Conservation (phyloP, 352 stramenopile species). For the Phytophthora chlamydospora region DNA sequence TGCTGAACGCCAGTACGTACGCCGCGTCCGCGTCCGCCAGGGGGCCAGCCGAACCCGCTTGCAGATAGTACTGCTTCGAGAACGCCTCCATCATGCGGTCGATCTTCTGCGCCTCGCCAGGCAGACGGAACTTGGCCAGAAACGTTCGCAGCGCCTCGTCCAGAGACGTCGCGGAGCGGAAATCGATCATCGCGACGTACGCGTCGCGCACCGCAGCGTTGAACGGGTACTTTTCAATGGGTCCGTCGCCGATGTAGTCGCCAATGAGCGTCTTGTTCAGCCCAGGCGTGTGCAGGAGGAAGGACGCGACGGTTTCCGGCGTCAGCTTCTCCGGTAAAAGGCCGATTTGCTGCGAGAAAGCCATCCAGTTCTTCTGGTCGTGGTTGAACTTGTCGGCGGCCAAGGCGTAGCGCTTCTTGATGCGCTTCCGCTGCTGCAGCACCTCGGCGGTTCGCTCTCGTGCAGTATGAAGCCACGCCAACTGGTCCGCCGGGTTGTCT, state of each 20-base stretch:
- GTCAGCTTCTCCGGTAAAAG: conserved; percentile 85
- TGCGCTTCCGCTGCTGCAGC: conserved; percentile 91
- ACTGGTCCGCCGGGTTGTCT: conserved; percentile 54
- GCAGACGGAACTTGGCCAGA: conserved; percentile 95
- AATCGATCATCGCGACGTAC: conserved; percentile 95
- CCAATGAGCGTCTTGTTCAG: conserved; percentile 95
- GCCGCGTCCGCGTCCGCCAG: conserved; percentile 91
- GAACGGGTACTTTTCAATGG: conserved; percentile 96
- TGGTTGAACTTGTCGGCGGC: conserved; percentile 96
- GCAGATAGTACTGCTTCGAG: conserved; percentile 90
- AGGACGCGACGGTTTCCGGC: conserved; percentile 89
- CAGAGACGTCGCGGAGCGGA: conserved; percentile 85
- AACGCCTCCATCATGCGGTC: conserved; percentile 98
- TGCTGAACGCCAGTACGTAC: conserved; percentile 97
- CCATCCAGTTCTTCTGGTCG: conserved; percentile 92
- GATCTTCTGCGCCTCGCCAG: conserved; percentile 98
- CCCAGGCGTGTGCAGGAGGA: conserved; percentile 94
- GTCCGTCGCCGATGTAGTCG: conserved; percentile 96
- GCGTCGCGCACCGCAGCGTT: conserved; percentile 86
- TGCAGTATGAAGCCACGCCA: conserved; percentile 84
- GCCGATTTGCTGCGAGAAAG: conserved; percentile 88
- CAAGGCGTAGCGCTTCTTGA: conserved; percentile 91
- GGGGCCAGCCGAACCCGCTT: conserved; percentile 64
- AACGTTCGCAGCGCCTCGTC: conserved; percentile 94
- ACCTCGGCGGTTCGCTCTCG: conserved; percentile 88